Evolutionary conservation across 345 rosid species (phyloP).

Genomic region (Turnera subulata): DNA sequence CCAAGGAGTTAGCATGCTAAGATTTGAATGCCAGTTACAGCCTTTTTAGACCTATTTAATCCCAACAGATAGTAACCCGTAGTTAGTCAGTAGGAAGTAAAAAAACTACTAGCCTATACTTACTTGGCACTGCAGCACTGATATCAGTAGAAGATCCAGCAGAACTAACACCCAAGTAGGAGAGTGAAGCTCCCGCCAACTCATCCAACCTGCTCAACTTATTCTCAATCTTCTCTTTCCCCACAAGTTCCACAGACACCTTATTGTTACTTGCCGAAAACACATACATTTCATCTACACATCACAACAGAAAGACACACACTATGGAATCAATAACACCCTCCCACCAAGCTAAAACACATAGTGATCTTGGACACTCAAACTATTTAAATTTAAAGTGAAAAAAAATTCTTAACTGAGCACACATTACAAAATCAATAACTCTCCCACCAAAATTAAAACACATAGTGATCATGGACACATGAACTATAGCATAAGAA

Average conservation of each 20-base stretch:
- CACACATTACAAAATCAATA: neutral
- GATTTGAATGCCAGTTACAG: too few relatives aligned
- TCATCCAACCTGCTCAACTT: constrained; percentile 75
- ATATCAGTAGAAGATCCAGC: constrained; percentile 55
- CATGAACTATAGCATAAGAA: neutral
- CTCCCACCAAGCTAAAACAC: too few relatives aligned
- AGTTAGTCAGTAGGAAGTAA: neutral
- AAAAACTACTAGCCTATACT: constrained; percentile 17
- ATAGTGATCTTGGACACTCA: too few relatives aligned
- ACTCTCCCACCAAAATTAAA: too few relatives aligned
- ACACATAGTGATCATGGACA: too few relatives aligned
- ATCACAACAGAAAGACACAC: constrained; percentile 7
- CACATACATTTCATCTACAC: constrained; percentile 92
- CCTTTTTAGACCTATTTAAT: too few relatives aligned
- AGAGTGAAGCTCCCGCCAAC: constrained; percentile 59
- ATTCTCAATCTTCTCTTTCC: constrained; percentile 74
- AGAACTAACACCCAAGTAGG: constrained; percentile 69
- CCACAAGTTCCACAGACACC: constrained; percentile 70
- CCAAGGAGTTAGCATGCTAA: too few relatives aligned
- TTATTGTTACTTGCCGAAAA: constrained; percentile 70
- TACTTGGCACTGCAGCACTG: constrained; percentile 52
- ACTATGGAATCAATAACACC: too few relatives aligned
- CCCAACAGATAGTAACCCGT: too few relatives aligned
- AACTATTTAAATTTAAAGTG: too few relatives aligned
- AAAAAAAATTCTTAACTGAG: too few relatives aligned